Percentiles rank a stretch among this genome's conserved stretches.
These are phyloP conservation scores for Cytospora piceicola DNA, from an alignment of 2,329 filamentous ascomycete species.

Conservation along the genomic window DNA sequence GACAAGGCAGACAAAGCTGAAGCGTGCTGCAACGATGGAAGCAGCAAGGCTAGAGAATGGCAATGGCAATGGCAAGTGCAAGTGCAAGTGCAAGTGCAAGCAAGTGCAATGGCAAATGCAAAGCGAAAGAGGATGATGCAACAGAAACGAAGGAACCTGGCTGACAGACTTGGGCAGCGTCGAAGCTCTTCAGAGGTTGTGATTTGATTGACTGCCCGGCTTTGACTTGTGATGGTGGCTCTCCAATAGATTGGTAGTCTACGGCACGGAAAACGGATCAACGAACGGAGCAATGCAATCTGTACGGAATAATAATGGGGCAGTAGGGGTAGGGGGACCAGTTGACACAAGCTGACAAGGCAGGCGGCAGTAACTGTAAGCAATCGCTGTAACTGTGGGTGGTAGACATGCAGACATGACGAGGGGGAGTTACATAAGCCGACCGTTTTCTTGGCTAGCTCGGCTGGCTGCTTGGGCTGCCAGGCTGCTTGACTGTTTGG, in stretches of 20 bases:
- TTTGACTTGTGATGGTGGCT: constrained; percentile 4
- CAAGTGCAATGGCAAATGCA: neutral
- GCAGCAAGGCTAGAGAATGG: constrained; percentile 5
- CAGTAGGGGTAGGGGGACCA: no score
- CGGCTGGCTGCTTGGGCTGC: no score
- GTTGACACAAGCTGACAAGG: no score
- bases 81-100: neutral
- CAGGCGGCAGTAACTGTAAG: no score
- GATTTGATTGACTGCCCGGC: constrained; percentile 9
- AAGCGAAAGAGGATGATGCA: constrained; percentile 11
- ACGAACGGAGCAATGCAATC: constrained; percentile 8
- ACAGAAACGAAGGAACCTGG: constrained; percentile 5
- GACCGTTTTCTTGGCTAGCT: neutral
- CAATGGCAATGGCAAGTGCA: constrained; percentile 1
- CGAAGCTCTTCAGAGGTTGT: constrained; percentile 14
- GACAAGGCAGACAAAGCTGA: constrained; percentile 12
- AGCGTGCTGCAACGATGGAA: constrained; percentile 11
- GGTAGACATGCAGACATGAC: no score
- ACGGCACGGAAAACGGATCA: constrained; percentile 14
- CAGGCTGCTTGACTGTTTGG: neutral
- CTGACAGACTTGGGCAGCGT: constrained; percentile 10
- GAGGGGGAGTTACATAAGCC: constrained; percentile 13
- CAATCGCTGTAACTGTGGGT: no score
- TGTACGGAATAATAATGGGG: constrained; percentile 2
- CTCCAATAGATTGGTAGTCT: constrained; percentile 8